Evolutionary conservation across 1,139 yeast genomes (phyloP).

Genomic region (Geotrichum candidum): DNA sequence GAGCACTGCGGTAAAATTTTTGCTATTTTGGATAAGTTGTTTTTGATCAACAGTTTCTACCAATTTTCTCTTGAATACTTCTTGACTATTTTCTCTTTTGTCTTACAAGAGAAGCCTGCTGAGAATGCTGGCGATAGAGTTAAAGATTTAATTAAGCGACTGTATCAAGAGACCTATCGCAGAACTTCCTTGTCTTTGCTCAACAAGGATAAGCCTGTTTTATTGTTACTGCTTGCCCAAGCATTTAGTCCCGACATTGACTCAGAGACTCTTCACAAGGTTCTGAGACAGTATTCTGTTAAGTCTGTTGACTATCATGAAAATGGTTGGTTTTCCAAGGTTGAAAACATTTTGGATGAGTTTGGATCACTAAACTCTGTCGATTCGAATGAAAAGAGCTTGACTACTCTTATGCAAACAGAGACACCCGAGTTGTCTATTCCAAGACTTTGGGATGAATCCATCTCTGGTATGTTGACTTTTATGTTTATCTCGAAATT

Average conservation of each 20-base stretch:
- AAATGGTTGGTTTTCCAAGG: conserved; percentile 15
- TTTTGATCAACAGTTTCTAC: conserved; percentile 47
- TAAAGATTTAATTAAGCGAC: conserved; percentile 31
- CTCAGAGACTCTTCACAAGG: conserved; percentile 12
- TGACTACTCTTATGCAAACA: conserved; percentile 67
- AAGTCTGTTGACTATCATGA: conserved; percentile 6
- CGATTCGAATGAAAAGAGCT: conserved; percentile 70
- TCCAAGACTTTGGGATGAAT: conserved; percentile 16
- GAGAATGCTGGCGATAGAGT: conserved; percentile 23
- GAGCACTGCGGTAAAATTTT: conserved; percentile 49
- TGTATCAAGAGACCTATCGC: conserved; percentile 47
- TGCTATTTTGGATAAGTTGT: conserved; percentile 42
- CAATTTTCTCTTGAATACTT: conserved; percentile 51
- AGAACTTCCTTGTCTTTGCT: conserved; percentile 47
- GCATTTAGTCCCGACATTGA: conserved; percentile 18
- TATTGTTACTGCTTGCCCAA: conserved; percentile 42
- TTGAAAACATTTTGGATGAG: conserved; percentile 15
- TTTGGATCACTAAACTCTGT: conserved; percentile 10
- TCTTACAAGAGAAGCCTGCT: conserved; percentile 33
- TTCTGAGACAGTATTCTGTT: conserved; percentile 14
- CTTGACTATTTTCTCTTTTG: conserved; percentile 38
- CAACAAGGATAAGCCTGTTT: conserved; percentile 43
- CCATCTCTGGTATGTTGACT: conserved; percentile 8
- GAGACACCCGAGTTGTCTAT: conserved; percentile 13
- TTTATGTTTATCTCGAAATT: neutral